Conservation (phyloP, 805 yeast species). For the Candida awuae region DNA sequence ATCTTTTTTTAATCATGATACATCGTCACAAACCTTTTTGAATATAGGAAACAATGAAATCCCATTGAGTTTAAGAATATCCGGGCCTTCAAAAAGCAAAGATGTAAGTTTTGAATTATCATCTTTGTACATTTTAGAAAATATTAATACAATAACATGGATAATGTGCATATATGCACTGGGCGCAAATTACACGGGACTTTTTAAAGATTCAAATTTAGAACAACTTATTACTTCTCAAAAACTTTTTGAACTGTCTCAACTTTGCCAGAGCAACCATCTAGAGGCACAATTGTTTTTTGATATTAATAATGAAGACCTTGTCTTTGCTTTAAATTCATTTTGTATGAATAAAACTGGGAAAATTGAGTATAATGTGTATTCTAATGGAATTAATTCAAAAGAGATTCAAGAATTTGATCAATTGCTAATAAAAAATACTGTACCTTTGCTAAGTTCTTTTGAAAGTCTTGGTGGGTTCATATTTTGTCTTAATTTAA, state of each 20-base stretch:
- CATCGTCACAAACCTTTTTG: not conserved
- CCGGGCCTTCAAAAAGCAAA: slow-evolving; percentile 22
- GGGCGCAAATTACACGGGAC: slow-evolving; percentile 43
- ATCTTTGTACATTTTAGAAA: slow-evolving; percentile 34
- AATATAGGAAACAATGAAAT: not conserved
- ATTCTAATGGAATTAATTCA: too few species aligned
- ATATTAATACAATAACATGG: slow-evolving; percentile 42
- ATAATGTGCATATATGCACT: slow-evolving; percentile 37
- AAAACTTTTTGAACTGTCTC: slow-evolving; percentile 1
- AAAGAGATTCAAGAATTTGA: too few species aligned
- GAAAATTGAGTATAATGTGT: slow-evolving; percentile 2
- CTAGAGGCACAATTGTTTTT: too few species aligned
- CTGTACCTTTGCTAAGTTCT: slow-evolving; percentile 9
- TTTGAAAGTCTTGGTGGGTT: slow-evolving; percentile 46
- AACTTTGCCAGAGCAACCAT: too few species aligned
- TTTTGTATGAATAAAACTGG: not conserved
- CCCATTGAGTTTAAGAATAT: slow-evolving; percentile 4
- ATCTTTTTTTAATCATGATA: slow-evolving; percentile 7
- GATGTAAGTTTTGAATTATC: slow-evolving; percentile 20
- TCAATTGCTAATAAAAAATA: slow-evolving; percentile 13
- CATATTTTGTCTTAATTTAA: slow-evolving; percentile 35
- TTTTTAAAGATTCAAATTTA: slow-evolving; percentile 33
- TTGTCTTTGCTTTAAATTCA: slow-evolving; percentile 2
- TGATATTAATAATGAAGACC: too few species aligned
- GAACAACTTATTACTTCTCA: slow-evolving; percentile 24